Evolutionary conservation across 2,329 filamentous ascomycete genomes (phyloP), one percentile per base, ranked within the genome.

Genomic region (Hypoxylon sp.): DNA sequence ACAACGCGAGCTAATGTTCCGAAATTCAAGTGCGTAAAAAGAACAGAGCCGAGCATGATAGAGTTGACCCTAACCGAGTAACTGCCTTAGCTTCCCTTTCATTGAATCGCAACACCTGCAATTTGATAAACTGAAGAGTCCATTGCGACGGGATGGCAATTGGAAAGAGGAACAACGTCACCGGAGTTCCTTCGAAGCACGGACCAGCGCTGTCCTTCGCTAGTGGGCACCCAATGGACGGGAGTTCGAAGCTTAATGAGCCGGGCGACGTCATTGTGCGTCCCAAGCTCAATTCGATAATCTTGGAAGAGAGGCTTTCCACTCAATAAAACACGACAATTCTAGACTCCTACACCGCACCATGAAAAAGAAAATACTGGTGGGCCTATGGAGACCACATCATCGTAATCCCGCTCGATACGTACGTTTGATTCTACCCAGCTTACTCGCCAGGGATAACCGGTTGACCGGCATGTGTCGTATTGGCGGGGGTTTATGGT

Each of bases 261-360:
- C 37, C 29, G 25, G 41, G 34, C 27, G 63, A 68, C 66, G 66
- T 68, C 66, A 68, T 63, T 12, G 16, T 63, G 66, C 66, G 61
- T 68, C 21, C 6, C 25, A 32, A 19, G 1, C 57, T 58, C n/a
- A 5, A 34, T 21, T 47, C 19, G 16, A 62, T 47, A 41, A 61
- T 51, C 66, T 53, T 68, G 58, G 55, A 63, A 68, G 30, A 48
- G 41, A 58, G 48, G 16, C 41, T 41, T 9, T 29, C 52, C 16
- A 46, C 23, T 52, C 19, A 23, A 21, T 19, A 16, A 50, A 53
- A 60, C 30, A 50, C 41, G 55, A 53, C 37, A 34, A 53, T 54
- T 51, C 45, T 66, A 55, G 62, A 55, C 46, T 45, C 25, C 25
- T 46, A 27, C 55, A 27, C 30, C 56, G 51, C 23, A 34, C 56